Evolutionary conservation across 768 basidiomycete genomes (phyloP).

Genomic region (Cubamyces lactineus): DNA sequence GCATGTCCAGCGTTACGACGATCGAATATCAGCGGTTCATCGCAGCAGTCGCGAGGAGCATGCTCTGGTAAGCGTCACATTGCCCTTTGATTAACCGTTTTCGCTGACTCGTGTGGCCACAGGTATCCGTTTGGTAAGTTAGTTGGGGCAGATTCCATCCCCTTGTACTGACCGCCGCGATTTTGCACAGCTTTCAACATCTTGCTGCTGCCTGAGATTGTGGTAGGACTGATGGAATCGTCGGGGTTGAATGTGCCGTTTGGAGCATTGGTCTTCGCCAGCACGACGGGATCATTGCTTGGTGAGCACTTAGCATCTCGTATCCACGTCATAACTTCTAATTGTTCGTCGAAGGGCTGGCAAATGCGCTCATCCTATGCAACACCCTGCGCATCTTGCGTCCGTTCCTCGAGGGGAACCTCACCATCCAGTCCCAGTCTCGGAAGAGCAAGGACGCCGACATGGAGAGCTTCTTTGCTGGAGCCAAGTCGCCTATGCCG

Average conservation of each 20-base stretch:
- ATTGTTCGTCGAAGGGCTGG: constrained; percentile 49
- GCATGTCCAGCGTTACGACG: constrained; percentile 24
- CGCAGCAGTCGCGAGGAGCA: constrained; percentile 60
- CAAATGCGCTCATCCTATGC: constrained; percentile 67
- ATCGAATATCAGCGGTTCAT: constrained; percentile 66
- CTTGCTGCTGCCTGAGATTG: constrained; percentile 60
- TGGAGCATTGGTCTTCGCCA: constrained; percentile 51
- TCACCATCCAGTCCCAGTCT: not conserved
- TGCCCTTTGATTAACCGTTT: not conserved
- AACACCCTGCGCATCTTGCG: constrained; percentile 68
- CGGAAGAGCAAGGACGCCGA: constrained; percentile 18
- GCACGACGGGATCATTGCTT: constrained; percentile 53
- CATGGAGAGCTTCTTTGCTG: constrained; percentile 32
- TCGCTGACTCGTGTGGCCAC: constrained; percentile 13
- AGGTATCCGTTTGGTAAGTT: constrained; percentile 65
- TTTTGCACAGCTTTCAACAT: constrained; percentile 55
- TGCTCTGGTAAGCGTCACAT: constrained; percentile 62
- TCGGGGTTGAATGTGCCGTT: constrained; percentile 54
- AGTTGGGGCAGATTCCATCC: not conserved
- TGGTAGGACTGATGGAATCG: constrained; percentile 51
- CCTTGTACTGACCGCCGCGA: constrained; percentile 2
- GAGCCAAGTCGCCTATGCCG: constrained; percentile 28
- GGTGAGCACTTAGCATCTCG: constrained; percentile 43
- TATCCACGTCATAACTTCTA: not conserved
- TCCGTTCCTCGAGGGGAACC: constrained; percentile 47